Base-by-base conservation (phyloP, 306 rosid genomes). In the Trifolium dubium region DNA sequence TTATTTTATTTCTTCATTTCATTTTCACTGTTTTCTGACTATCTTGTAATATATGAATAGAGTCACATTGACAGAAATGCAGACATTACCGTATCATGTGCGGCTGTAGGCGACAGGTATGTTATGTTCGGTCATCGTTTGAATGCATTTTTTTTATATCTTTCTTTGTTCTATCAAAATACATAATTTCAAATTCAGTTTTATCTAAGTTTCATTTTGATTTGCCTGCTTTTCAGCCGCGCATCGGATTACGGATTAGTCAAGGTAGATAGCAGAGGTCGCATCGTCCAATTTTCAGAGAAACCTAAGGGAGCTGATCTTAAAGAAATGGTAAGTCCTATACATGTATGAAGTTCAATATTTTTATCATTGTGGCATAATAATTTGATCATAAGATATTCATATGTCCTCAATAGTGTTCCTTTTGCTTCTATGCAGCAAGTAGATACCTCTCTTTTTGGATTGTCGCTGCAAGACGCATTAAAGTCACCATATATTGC, bases 221-320 rank as follows among this genome's bases (percentile, higher is more conserved):
- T 76, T 35, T 66, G 18, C 37, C n/a, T 74, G 46, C 30, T 77
- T 82, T 85, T 67, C 89, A 91, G 98, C 78, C 98, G 93, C 1
- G 98, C 97, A 74, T 80, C 96, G 1, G 97, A 91, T 66, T 93
- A 78, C 55, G 98, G 98, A 62, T 84, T 93, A 84, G 89, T 91
- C 84, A 89, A 91, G 80, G 75, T 91, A 2, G 97, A 88, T 77
- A 61, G 89, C 73, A 83, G 89, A 85, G 97, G 90, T 46, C 85
- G 82, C 43, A 51, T 93, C 60, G 58, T 71, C 78, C 88, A 93
- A 12, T 93, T 93, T 77, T 51, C 86, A 10, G 98, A 93, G 15
- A 93, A 93, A 81, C 97, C 98, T n/a, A 86, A 71, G 81, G 90
- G 86, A 54, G 81, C 77, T 69, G 85, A 84, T 75, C 83, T 91